Evolutionary conservation across 805 yeast species (phyloP).

Genomic region (Candida manassasensis): DNA sequence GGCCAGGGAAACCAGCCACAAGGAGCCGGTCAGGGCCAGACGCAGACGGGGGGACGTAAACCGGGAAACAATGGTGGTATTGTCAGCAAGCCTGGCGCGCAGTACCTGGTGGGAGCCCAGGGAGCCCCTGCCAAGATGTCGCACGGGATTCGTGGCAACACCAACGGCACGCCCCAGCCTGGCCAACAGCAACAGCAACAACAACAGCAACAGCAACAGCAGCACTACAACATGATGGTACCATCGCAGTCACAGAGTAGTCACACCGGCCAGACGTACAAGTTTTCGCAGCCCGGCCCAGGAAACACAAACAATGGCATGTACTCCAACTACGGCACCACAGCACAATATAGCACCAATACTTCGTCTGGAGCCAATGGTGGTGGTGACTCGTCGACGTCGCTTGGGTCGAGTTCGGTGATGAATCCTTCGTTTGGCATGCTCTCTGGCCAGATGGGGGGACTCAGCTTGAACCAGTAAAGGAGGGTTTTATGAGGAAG

Average conservation of each 20-base stretch:
- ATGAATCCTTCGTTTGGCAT: conserved; percentile 12
- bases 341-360: conserved; percentile 10
- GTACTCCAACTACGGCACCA: conserved; percentile 13
- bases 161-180: conserved; percentile 12
- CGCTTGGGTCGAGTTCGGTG: conserved; percentile 8
- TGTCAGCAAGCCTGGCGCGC: background rate
- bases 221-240: conserved; percentile 6
- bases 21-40: conserved; percentile 14
- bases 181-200: conserved; percentile 15
- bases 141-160: conserved; percentile 14
- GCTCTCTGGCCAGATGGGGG: conserved; percentile 29
- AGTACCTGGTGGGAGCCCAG: too few relatives aligned
- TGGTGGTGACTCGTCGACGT: conserved; percentile 8
- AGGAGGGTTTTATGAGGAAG: too few relatives aligned
- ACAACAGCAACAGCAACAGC: conserved; percentile 11
- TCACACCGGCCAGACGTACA: conserved; percentile 8
- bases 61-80: background rate
- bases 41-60: conserved; percentile 7
- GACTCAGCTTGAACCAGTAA: conserved; percentile 27
- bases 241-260: conserved; percentile 12
- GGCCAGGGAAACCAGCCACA: conserved; percentile 10
- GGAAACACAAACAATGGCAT: conserved; percentile 17
- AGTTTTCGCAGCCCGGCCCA: conserved; percentile 20
- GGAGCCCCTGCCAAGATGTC: conserved; percentile 3
- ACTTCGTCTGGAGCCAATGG: conserved; percentile 12